Base-by-base conservation (phyloP, 2,329 filamentous ascomycete genomes). In the Stemphylium vesicarium region DNA sequence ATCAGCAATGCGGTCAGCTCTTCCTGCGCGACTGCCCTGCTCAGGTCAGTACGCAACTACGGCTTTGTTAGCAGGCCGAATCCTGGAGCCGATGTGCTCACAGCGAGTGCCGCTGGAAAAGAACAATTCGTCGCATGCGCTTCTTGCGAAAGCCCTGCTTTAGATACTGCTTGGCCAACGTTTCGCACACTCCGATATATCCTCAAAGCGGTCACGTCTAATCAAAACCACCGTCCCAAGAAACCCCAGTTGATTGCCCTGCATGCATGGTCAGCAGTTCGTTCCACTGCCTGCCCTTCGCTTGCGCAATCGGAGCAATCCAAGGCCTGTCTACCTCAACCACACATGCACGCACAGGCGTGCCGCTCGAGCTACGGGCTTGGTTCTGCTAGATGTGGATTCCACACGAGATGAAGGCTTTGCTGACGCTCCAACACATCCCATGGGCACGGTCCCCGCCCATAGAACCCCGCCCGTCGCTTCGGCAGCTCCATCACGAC, bases 271-370 rank as follows among this genome's bases (percentile, higher is more conserved):
- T 35, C 31, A 8, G 29, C 41, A 35, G 13, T 16, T 39, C 38
- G 40, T 20, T 40, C 42, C 29, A 47, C 35, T 20, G 10, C 20
- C 49, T 39, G 29, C 43, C 10, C 29, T 32, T 57, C 46, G 55
- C 55, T 47, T 57, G 18, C 40, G 31, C 31, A 20, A 31, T 48
- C 41, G 41, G 44, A 50, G 36, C 43, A 58, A 58, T 45, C 33
- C 32, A 26, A 33, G 39, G 41, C 31, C 20, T 50, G 39, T 38
- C 36, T 22, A 18, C 41, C 15, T 26, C 40, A 45, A 35, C 29
- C 11, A 15, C 31, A 33, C 18, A 36, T 26, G 26, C 20, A 11
- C 16, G 40, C 45, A 54, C 31, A 31, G 50, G 10, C 37, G 5
- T 41, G 3, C 11, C 33, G 20, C n/a, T 42, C 16, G 41, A 43